Conservation (phyloP, 192 early-diverging fungal species). For the Rhizophagus sp. region DNA sequence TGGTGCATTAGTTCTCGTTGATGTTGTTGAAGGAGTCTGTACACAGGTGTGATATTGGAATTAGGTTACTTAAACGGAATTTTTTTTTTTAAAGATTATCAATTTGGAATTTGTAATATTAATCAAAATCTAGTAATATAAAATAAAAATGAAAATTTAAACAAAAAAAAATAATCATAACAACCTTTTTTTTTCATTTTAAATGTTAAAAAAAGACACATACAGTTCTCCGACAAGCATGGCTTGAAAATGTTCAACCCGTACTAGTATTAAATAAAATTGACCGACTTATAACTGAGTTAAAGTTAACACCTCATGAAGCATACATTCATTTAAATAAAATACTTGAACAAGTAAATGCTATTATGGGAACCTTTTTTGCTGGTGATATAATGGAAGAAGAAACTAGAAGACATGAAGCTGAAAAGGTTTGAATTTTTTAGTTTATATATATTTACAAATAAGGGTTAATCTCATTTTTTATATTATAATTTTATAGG, state of each 20-base stretch:
- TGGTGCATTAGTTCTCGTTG: slow-evolving; percentile 92
- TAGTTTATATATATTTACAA: slow-evolving; percentile 7
- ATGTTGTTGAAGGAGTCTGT: slow-evolving; percentile 98
- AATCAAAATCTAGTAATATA: neutral
- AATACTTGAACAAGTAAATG: slow-evolving; percentile 97
- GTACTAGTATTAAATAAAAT: slow-evolving; percentile 99
- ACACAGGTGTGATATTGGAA: slow-evolving; percentile 68
- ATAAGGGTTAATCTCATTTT: neutral
- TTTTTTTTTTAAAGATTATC: neutral
- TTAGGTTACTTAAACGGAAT: neutral
- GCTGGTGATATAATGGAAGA: slow-evolving; percentile 87
- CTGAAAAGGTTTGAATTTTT: slow-evolving; percentile 29
- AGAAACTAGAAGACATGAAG: slow-evolving; percentile 59
- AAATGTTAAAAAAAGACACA: slow-evolving; percentile 67
- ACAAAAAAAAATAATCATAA: slow-evolving; percentile 6
- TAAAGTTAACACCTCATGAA: slow-evolving; percentile 88
- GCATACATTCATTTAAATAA: slow-evolving; percentile 91
- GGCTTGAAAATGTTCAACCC: slow-evolving; percentile 87
- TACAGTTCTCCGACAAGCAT: slow-evolving; percentile 93
- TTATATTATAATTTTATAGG: slow-evolving; percentile 8
- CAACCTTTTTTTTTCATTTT: neutral
- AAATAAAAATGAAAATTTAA: neutral
- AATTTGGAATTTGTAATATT: slow-evolving; percentile 17
- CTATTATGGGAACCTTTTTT: slow-evolving; percentile 92
- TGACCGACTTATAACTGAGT: slow-evolving; percentile 91